Conservation (phyloP, 176 grass and related monocot genomes). For the Aechmea fasciata region DNA sequence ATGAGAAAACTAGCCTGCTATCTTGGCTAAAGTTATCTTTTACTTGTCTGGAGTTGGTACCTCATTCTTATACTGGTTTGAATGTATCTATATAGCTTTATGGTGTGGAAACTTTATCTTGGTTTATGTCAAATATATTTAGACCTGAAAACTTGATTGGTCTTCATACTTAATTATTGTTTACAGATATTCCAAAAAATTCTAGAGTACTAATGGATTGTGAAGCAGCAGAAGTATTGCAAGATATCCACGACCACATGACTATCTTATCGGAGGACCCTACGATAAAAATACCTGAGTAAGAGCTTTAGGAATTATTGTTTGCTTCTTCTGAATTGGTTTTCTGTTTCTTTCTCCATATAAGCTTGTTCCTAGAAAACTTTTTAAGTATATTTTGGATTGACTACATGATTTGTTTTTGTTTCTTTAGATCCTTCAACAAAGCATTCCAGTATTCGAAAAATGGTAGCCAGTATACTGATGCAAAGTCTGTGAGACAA, state of each 20-base stretch:
- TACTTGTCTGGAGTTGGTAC: too few relatives aligned
- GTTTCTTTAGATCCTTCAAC: constrained; percentile 57
- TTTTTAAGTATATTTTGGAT: not conserved
- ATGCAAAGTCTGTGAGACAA: constrained; percentile 52
- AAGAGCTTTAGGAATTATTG: constrained; percentile 13
- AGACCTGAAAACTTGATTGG: not conserved
- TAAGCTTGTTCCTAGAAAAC: not conserved
- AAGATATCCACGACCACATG: constrained; percentile 89
- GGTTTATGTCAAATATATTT: not conserved
- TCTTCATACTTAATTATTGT: constrained; percentile 21
- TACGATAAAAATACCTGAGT: constrained; percentile 88
- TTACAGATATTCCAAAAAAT: constrained; percentile 64
- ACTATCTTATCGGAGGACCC: constrained; percentile 87
- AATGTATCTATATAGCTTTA: too few relatives aligned
- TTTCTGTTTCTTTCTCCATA: not conserved
- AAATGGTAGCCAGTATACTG: constrained; percentile 43
- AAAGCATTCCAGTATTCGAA: constrained; percentile 82
- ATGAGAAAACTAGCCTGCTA: too few relatives aligned
- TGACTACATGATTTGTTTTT: constrained; percentile 9
- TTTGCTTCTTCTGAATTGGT: not conserved
- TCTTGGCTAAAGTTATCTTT: too few relatives aligned
- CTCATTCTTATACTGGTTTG: too few relatives aligned
- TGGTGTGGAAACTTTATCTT: too few relatives aligned
- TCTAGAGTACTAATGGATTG: constrained; percentile 73
- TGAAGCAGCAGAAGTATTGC: constrained; percentile 70